Evolutionary conservation across 306 rosid species (phyloP), one percentile per base, ranked within the genome.

Genomic region (Begonia loranthoides): DNA sequence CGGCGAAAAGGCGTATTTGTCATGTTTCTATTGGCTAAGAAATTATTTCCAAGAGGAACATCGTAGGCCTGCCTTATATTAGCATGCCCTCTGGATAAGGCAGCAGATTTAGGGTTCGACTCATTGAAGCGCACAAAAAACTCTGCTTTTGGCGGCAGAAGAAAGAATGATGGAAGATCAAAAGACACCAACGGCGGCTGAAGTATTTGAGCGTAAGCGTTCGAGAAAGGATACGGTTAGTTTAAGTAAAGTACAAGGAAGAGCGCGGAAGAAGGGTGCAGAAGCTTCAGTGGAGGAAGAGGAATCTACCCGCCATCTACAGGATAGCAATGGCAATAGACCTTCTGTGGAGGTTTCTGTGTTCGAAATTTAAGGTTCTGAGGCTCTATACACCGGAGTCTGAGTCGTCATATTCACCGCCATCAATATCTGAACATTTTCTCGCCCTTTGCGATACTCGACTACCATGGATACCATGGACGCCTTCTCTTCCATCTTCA

Each of bases 401-500:
- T n/a, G n/a, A n/a, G n/a, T n/a, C n/a, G n/a, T n/a, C n/a, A n/a
- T n/a, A n/a, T n/a, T n/a, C 36, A 4, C 36, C 36, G 9, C 36
- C 9, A 5, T 28, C 5, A 28, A 28, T 28, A 4, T 28, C 36
- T 4, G 8, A 28, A 28, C 22, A 2, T 19, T 2, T 19, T 19
- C 22, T 19, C n/a, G n/a, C n/a, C n/a, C 22, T 19, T 19, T 19
- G 22, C 22, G 3, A n/a, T n/a, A n/a, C n/a, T n/a, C n/a, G 5
- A 28, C 4, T 7, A 4, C 6, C 9, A 7, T 28, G n/a, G n/a
- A n/a, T 7, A 7, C 62, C 7, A 84, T 89, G 97, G 90, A 84
- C 7, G 60, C 84, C 0, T 82, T 83, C 74, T 33, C 74, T 28
- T 28, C 36, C 4, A 82, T 77, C 74, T 84, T 79, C 63, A 77